A percentile compares a stretch with the other conserved stretches of the same genome.
These are phyloP conservation scores for Boechera retrofracta DNA, from an alignment of 345 rosid species.

Conservation along the genomic window DNA sequence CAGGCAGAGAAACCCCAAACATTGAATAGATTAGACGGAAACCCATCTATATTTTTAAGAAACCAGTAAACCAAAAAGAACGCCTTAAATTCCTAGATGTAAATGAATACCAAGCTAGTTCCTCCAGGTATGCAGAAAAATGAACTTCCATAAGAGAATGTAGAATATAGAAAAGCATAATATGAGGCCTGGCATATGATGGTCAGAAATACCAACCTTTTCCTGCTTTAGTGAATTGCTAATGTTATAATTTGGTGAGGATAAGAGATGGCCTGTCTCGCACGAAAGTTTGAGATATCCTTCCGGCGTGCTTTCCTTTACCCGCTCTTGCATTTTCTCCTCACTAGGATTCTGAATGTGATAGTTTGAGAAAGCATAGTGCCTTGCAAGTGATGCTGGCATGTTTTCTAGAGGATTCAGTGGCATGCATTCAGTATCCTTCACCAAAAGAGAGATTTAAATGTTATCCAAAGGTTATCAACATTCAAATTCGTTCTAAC, in stretches of 20 bases:
- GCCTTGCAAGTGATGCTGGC: conserved; percentile 73
- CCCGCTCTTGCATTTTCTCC: conserved; percentile 57
- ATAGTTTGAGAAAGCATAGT: conserved; percentile 49
- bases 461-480: conserved; percentile 31
- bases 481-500: conserved; percentile 13
- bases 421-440: conserved; percentile 93
- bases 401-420: conserved; percentile 65
- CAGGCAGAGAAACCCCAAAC: conserved; percentile 26
- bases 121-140: conserved; percentile 21
- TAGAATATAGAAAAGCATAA: conserved; percentile 21
- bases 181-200: conserved; percentile 21
- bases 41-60: conserved; percentile 14
- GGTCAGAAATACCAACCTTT: conserved; percentile 56
- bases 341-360: conserved; percentile 55
- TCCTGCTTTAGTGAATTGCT: conserved; percentile 51
- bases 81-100: conserved; percentile 22
- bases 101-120: conserved; percentile 11
- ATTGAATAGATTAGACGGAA: conserved; percentile 10
- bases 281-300: conserved; percentile 51
- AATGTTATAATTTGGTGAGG: conserved; percentile 49
- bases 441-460: conserved; percentile 44
- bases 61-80: conserved; percentile 25
- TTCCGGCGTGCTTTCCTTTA: conserved; percentile 55
- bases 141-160: conserved; percentile 27
- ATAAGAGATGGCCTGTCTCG: conserved; percentile 54